These are phyloP conservation scores for Monilinia laxa DNA, from an alignment of 2,329 filamentous ascomycete species.

Conservation along the genomic window DNA sequence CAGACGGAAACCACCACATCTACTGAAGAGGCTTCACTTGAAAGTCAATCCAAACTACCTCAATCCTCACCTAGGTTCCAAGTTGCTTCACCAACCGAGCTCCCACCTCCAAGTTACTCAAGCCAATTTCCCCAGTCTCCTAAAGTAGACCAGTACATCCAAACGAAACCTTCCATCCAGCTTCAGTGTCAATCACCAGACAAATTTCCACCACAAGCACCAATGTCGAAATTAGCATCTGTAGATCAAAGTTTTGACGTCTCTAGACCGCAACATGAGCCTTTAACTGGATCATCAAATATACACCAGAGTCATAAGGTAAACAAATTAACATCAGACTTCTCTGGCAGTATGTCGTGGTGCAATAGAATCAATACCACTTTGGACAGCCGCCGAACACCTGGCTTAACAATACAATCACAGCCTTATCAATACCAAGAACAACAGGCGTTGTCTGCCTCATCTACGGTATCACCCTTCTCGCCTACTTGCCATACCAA, in stretches of 20 bases:
- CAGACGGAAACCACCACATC: neutral
- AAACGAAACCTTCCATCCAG: neutral
- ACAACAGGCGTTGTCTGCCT: neutral
- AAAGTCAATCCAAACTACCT: neutral
- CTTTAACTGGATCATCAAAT: neutral
- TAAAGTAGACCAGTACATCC: neutral
- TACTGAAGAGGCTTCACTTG: constrained; percentile 2
- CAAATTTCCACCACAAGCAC: neutral
- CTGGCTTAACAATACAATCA: neutral
- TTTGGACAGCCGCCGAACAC: neutral
- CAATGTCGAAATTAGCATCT: neutral
- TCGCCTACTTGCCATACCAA: neutral
- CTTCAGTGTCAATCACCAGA: neutral
- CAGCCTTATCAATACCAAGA: constrained; percentile 1
- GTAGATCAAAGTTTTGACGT: neutral
- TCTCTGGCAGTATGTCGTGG: neutral
- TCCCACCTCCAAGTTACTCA: neutral
- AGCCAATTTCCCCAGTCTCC: neutral
- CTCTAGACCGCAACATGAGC: neutral
- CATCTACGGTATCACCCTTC: constrained; percentile 2
- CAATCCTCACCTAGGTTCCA: neutral
- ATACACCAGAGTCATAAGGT: neutral
- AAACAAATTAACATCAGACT: neutral
- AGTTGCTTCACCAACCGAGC: neutral
- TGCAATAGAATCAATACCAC: neutral